Evolutionary conservation across 441 rosid species (phyloP).

Genomic region (Omphalea diandra): DNA sequence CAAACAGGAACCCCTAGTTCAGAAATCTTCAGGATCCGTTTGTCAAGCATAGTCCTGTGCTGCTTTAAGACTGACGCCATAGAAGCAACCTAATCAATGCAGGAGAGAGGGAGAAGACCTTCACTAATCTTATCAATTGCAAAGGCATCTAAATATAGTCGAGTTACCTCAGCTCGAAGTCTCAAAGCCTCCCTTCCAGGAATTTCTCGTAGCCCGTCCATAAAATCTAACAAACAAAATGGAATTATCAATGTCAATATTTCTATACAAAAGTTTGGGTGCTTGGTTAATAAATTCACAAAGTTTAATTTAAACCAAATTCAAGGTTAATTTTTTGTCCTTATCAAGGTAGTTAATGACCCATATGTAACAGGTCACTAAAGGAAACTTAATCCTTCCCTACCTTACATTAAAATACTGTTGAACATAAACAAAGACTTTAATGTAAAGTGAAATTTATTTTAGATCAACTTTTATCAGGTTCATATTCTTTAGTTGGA

Average conservation of each 20-base stretch:
- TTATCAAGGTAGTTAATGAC: background rate
- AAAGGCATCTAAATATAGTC: background rate
- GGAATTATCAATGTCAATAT: background rate
- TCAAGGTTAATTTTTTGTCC: background rate
- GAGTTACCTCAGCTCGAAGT: constrained; percentile 80
- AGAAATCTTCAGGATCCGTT: constrained; percentile 71
- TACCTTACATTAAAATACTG: background rate
- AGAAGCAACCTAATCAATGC: constrained; percentile 67
- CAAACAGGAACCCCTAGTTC: constrained; percentile 75
- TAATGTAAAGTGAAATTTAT: background rate
- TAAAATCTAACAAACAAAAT: constrained; percentile 48
- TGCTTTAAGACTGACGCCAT: constrained; percentile 61
- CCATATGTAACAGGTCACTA: background rate
- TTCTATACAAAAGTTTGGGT: background rate
- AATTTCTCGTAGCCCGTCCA: constrained; percentile 84
- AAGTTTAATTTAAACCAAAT: background rate
- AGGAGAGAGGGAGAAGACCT: background rate
- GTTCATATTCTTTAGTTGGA: background rate
- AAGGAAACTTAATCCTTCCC: background rate
- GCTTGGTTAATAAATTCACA: background rate
- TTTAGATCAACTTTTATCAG: background rate
- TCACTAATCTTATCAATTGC: constrained; percentile 1
- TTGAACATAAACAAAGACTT: background rate
- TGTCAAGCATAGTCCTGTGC: constrained; percentile 56
- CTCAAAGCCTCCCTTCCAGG: constrained; percentile 89